Evolutionary conservation across 768 basidiomycete species (phyloP).

Genomic region (Multifurca ochricompacta): DNA sequence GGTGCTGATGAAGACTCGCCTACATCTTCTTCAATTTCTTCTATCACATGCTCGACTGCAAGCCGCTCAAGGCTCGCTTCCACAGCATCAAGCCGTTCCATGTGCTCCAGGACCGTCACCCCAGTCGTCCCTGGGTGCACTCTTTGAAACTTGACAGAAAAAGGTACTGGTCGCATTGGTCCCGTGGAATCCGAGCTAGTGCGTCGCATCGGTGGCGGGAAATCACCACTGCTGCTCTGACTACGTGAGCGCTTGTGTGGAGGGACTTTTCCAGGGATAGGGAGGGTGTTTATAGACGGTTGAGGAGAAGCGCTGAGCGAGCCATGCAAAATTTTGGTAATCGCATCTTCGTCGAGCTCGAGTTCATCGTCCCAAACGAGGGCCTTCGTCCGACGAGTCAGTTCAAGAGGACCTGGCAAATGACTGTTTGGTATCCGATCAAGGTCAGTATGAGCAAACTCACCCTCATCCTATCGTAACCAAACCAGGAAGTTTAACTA

Average conservation of each 20-base stretch:
- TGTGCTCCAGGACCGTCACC: slow-evolving; percentile 75
- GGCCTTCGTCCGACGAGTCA: slow-evolving; percentile 75
- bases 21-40: slow-evolving; percentile 33
- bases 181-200: slow-evolving; percentile 57
- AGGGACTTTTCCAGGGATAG: slow-evolving; percentile 46
- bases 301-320: slow-evolving; percentile 44
- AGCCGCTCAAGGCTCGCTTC: slow-evolving; percentile 72
- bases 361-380: slow-evolving; percentile 83
- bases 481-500: background rate
- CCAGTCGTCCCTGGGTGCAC: slow-evolving; percentile 84
- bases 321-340: slow-evolving; percentile 29
- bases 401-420: slow-evolving; percentile 70
- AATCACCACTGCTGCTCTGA: slow-evolving; percentile 53
- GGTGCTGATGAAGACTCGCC: slow-evolving; percentile 8
- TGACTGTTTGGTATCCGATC: slow-evolving; percentile 10
- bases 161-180: slow-evolving; percentile 67
- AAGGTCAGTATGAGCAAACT: slow-evolving; percentile 8
- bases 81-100: slow-evolving; percentile 78
- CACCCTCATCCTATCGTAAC: slow-evolving; percentile 62
- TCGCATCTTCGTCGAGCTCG: slow-evolving; percentile 40
- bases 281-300: slow-evolving; percentile 55
- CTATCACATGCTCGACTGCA: slow-evolving; percentile 48
- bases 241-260: slow-evolving; percentile 45
- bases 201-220: slow-evolving; percentile 64
- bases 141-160: slow-evolving; percentile 74